Conservation (phyloP, 805 yeast genomes). For the Lachancea mirantina region DNA sequence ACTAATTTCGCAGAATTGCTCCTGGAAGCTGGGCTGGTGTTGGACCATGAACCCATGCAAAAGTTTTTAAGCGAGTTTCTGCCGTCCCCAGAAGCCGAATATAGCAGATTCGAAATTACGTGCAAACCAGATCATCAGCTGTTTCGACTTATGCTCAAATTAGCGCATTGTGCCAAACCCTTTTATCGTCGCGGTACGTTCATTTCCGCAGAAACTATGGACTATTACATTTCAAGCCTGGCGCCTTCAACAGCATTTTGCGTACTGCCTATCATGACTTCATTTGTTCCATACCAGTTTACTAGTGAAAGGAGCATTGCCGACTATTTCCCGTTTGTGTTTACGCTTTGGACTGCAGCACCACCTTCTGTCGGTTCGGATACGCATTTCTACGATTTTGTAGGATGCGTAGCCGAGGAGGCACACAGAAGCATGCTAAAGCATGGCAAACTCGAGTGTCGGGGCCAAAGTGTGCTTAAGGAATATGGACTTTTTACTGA, state of each 20-base stretch:
- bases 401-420: constrained; percentile 53
- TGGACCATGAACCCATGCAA: constrained; percentile 33
- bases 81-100: constrained; percentile 43
- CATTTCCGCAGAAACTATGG: constrained; percentile 42
- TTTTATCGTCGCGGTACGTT: constrained; percentile 46
- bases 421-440: constrained; percentile 31
- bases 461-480: constrained; percentile 33
- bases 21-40: constrained; percentile 22
- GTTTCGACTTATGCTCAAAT: constrained; percentile 40
- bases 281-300: constrained; percentile 43
- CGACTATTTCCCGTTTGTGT: constrained; percentile 57
- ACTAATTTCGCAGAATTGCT: constrained; percentile 29
- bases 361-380: constrained; percentile 47
- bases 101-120: constrained; percentile 32
- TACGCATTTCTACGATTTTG: constrained; percentile 53
- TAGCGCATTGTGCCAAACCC: constrained; percentile 47
- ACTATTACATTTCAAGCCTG: constrained; percentile 43
- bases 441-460: constrained; percentile 26
- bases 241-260: constrained; percentile 47
- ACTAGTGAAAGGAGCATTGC: constrained; percentile 36
- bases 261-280: constrained; percentile 45
- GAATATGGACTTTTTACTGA: constrained; percentile 57
- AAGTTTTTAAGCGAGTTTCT: constrained; percentile 31
- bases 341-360: constrained; percentile 63
- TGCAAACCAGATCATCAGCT: constrained; percentile 39